Base-by-base conservation (phyloP, 2,329 filamentous ascomycete species). In the Diaporthe nobilis region DNA sequence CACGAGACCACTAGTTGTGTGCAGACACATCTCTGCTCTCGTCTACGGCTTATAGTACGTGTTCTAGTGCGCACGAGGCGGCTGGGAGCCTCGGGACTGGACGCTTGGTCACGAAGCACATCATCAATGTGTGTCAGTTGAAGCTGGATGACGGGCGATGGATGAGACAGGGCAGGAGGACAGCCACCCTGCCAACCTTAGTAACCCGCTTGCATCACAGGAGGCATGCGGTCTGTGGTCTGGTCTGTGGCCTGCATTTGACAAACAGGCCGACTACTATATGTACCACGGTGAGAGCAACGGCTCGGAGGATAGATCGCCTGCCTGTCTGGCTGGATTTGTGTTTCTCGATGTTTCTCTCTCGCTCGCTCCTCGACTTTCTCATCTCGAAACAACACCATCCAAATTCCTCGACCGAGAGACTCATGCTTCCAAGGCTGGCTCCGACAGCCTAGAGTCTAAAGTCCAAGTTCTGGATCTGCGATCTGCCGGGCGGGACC, bases 31-130 rank as follows among this genome's bases (percentile, higher is more conserved):
- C 15, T 15, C 5, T 28, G 4, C n/a, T 53, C 7, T n/a, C 15
- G 53, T 39, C 42, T 15, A n/a, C 20, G 31, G 44, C 51, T 61
- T 42, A 39, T 39, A 31, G 42, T 51, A 49, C 8, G 44, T 39
- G 28, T 25, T 58, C 20, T 42, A 28, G 55, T 51, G 70, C 31
- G 44, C 70, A 72, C 70, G 70, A 61, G 70, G 70, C 47, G 39
- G 37, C 34, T 51, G 22, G 22, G 44, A 51, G 70, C 22, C 57
- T 31, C 42, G 44, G 57, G 71, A 63, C 57, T 63, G 71, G 57
- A 63, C 49, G 12, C 20, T 25, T 37, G 34, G 44, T 63, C 44
- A 72, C n/a, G 42, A 63, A 39, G 47, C 55, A 31, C 53, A 31
- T 37, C 57, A 31, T 37, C 57, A 31, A 12, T 51, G 5, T 20